Evolutionary conservation across 441 rosid genomes (phyloP), one percentile per base, ranked within the genome.

Genomic region (Hypseocharis bilobata): DNA sequence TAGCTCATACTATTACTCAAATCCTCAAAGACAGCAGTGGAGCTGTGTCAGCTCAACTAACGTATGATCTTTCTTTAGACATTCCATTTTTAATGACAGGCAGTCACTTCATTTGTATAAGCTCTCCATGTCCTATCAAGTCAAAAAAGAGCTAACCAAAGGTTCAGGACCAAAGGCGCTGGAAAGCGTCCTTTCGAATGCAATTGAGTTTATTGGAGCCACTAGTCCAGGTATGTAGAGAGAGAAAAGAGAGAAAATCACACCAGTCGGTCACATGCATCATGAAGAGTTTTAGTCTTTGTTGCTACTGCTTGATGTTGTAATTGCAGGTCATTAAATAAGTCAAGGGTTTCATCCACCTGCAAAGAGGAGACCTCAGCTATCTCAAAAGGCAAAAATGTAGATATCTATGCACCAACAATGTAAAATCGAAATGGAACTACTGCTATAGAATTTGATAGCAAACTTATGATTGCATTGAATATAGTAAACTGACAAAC

Each of bases 241-340:
- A 60, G 47, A 61, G 59, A 26, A 66, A 72, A 32, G 32, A 49
- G 25, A 71, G 69, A 64, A 73, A 73, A 73, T 14, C 72, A 76
- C 68, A 92, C 98, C 97, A 92, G 74, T 67, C 92, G 83, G 56
- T 92, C 97, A 71, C 98, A 92, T 60, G 96, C 97, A 76, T 92
- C 98, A 67, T 92, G 98, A 78, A 92, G 97, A 71, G 98, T 92
- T 84, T 92, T 92, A 45, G 98, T 92, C 81, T 90, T 92, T 67
- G 94, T 88, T 17, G 95, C 92, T 60, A 92, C 97, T 0, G 86
- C 89, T 70, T 90, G 96, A 78, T 90, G 96, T 68, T 92, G 97
- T 79, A 88, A 77, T 74, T 92, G 97, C 62, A 88, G 81, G 56
- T 88, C 87, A 71, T 85, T 87, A 80, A 92, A 92, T 66, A 88